phyloP scores from a whole-genome alignment of 352 stramenopile species.

The Globisporangium lucens region DNA sequence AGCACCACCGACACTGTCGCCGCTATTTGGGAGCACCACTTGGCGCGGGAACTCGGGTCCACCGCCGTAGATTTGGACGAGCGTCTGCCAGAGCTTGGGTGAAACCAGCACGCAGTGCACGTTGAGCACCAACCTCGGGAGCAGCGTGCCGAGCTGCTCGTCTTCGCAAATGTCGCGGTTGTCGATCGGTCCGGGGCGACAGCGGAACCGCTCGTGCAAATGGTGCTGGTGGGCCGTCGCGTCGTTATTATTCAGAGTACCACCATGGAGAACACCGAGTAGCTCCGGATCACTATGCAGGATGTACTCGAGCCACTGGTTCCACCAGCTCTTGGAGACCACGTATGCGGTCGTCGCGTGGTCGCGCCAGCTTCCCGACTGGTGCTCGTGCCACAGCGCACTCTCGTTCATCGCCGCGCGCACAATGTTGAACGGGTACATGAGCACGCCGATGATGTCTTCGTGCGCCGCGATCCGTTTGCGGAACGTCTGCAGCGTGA shows the following conservation, averaged over 20 bases:
- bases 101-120: constrained; percentile 52
- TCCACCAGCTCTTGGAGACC: constrained; percentile 54
- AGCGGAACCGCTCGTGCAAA: constrained; percentile 17
- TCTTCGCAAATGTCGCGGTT: constrained; percentile 41
- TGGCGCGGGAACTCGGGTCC: constrained; percentile 55
- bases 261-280: background rate
- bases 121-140: constrained; percentile 25
- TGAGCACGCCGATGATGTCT: constrained; percentile 43
- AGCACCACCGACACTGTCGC: background rate
- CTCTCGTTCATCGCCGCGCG: constrained; percentile 39
- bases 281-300: constrained; percentile 13
- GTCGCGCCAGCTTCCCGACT: constrained; percentile 35
- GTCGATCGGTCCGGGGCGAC: constrained; percentile 40
- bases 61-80: constrained; percentile 52
- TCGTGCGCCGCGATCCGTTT: constrained; percentile 20
- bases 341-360: constrained; percentile 41
- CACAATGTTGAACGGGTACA: constrained; percentile 61
- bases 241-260: background rate
- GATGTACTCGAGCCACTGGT: constrained; percentile 44
- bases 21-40: constrained; percentile 19
- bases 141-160: constrained; percentile 39
- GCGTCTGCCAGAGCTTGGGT: constrained; percentile 40
- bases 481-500: constrained; percentile 27
- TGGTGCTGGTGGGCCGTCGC: constrained; percentile 8
- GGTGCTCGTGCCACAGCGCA: constrained; percentile 32